These are phyloP conservation scores for Talaromyces sp. DNA, from an alignment of 2,329 filamentous ascomycete species.

Conservation along the genomic window DNA sequence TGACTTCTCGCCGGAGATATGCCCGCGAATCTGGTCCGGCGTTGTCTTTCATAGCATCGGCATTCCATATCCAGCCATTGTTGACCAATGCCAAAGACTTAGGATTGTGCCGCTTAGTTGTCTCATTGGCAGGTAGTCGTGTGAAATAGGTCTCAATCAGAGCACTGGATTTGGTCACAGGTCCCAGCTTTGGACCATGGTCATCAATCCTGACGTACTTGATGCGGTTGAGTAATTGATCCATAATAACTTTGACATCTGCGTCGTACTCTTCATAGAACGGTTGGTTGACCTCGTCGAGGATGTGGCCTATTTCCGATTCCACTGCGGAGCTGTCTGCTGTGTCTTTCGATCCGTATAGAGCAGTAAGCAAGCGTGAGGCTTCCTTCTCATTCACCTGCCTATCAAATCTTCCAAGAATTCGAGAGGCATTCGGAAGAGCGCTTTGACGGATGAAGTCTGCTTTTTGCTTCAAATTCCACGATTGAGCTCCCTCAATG, in stretches of 20 bases:
- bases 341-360: slow-evolving; percentile 66
- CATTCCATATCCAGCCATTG: slow-evolving; percentile 99
- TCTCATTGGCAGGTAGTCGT: slow-evolving; percentile 73
- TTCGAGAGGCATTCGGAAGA: slow-evolving; percentile 65
- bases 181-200: slow-evolving; percentile 80
- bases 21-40: slow-evolving; percentile 84
- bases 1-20: slow-evolving; percentile 94
- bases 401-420: slow-evolving; percentile 77
- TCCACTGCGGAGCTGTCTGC: slow-evolving; percentile 46
- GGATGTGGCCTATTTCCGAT: slow-evolving; percentile 55
- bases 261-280: slow-evolving; percentile 90
- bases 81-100: slow-evolving; percentile 81
- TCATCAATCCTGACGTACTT: slow-evolving; percentile 94
- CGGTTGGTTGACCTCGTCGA: slow-evolving; percentile 81
- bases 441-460: slow-evolving; percentile 64
- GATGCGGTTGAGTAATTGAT: slow-evolving; percentile 89
- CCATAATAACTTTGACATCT: slow-evolving; percentile 76
- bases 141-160: slow-evolving; percentile 96
- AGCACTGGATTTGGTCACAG: slow-evolving; percentile 71
- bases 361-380: slow-evolving; percentile 64
- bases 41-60: slow-evolving; percentile 90
- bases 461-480: slow-evolving; percentile 58
- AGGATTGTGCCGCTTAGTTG: slow-evolving; percentile 70
- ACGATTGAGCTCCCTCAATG: slow-evolving; percentile 44
- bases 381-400: slow-evolving; percentile 65